Percentiles rank a stretch among this genome's conserved stretches.
Conservation (phyloP, 176 grass and related monocot species). For the Calamus simplicifolius region DNA sequence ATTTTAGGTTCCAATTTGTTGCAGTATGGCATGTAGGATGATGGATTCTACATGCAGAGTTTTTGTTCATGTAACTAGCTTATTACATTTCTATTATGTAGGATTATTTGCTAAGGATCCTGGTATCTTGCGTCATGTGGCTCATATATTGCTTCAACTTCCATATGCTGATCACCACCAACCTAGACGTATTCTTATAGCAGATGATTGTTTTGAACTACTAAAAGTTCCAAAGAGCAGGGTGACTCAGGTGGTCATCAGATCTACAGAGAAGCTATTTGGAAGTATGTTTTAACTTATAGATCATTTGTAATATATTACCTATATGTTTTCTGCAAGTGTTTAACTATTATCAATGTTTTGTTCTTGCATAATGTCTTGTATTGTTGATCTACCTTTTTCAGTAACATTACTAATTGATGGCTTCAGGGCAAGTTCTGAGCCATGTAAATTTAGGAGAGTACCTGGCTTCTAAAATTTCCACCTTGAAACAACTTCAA, state of each 20-base stretch:
- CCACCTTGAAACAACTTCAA: slow-evolving; percentile 50
- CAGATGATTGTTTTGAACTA: slow-evolving; percentile 87
- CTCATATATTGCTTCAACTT: slow-evolving; percentile 66
- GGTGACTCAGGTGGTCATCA: slow-evolving; percentile 74
- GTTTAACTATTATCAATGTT: no score
- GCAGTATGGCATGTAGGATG: no score
- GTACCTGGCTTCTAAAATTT: slow-evolving; percentile 73
- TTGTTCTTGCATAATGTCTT: no score
- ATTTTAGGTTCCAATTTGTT: no score
- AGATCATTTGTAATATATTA: slow-evolving; percentile 3
- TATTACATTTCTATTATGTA: slow-evolving; percentile 4
- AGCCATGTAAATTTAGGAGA: slow-evolving; percentile 65
- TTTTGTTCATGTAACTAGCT: neutral
- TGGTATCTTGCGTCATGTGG: slow-evolving; percentile 70
- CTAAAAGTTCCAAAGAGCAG: slow-evolving; percentile 74
- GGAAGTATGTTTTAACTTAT: slow-evolving; percentile 67
- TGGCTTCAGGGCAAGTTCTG: slow-evolving; percentile 59
- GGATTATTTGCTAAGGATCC: slow-evolving; percentile 89
- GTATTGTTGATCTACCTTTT: no score
- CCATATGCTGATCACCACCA: slow-evolving; percentile 59
- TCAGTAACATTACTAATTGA: slow-evolving; percentile 12
- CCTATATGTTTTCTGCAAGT: neutral
- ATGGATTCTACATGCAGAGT: no score
- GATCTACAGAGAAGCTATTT: slow-evolving; percentile 86
- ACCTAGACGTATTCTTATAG: slow-evolving; percentile 71